Percentiles rank a stretch among this genome's conserved stretches.
Evolutionary conservation across 2,329 filamentous ascomycete genomes (phyloP).

Genomic region (Calonectria hongkongensis): DNA sequence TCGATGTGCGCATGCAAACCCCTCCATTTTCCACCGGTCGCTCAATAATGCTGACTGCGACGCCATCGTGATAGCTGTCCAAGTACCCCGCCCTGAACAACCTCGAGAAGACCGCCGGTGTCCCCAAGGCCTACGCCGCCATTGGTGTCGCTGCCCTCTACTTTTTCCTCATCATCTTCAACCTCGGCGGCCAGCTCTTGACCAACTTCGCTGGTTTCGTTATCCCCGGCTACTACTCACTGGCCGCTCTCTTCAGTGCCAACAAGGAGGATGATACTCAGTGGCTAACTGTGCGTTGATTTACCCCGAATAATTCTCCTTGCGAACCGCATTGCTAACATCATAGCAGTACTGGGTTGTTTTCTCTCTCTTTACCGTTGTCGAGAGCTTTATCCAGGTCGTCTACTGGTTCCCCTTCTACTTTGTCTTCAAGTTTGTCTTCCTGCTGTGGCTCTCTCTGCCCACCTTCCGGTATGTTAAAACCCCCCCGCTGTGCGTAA

Average conservation of each 20-base stretch:
- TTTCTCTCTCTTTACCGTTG: constrained; percentile 86
- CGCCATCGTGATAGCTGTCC: constrained; percentile 77
- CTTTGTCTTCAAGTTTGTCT: constrained; percentile 99
- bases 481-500: constrained; percentile 24
- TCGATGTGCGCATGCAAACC: constrained; percentile 37
- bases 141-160: constrained; percentile 86
- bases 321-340: constrained; percentile 58
- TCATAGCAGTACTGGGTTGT: constrained; percentile 88
- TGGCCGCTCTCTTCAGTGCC: constrained; percentile 83
- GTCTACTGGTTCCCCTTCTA: constrained; percentile 99
- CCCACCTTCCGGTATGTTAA: constrained; percentile 89
- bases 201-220: constrained; percentile 91
- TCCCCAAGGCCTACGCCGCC: constrained; percentile 90
- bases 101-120: constrained; percentile 87
- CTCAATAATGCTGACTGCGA: constrained; percentile 49
- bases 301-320: constrained; percentile 28
- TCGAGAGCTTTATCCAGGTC: constrained; percentile 88
- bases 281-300: constrained; percentile 80
- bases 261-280: constrained; percentile 87
- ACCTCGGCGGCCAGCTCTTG: constrained; percentile 90
- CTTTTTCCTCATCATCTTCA: constrained; percentile 95
- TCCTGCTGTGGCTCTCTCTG: constrained; percentile 98
- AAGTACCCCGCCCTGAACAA: constrained; percentile 90
- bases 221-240: constrained; percentile 89
- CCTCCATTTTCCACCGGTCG: constrained; percentile 3